Evolutionary conservation across 2,329 filamentous ascomycete genomes (phyloP).

Genomic region (Sporothrix curviconia): DNA sequence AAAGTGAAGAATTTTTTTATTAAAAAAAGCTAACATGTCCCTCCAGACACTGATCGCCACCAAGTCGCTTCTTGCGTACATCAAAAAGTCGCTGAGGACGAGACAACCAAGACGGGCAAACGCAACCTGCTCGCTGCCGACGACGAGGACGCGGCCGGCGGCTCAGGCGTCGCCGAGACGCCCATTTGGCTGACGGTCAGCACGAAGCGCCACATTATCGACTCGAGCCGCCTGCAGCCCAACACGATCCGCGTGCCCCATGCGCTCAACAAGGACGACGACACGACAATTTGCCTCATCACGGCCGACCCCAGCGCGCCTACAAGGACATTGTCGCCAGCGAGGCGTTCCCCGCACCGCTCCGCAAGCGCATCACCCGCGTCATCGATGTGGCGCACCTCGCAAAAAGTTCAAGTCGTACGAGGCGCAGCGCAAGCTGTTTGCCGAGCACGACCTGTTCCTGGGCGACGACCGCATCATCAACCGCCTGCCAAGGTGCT

Average conservation of each 20-base stretch:
- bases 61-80: constrained; percentile 55
- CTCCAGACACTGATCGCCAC: constrained; percentile 54
- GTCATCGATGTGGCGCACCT: constrained; percentile 81
- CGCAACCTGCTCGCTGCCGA: constrained; percentile 48
- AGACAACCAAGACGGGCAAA: constrained; percentile 41
- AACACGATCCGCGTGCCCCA: constrained; percentile 75
- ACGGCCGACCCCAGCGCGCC: constrained; percentile 67
- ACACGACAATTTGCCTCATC: constrained; percentile 74
- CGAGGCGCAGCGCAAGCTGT: constrained; percentile 77
- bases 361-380: constrained; percentile 62
- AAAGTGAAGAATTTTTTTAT: too few species aligned
- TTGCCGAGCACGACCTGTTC: constrained; percentile 85
- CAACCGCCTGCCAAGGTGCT: constrained; percentile 64
- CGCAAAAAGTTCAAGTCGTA: constrained; percentile 78
- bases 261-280: constrained; percentile 60
- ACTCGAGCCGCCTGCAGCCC: constrained; percentile 75
- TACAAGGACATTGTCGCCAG: constrained; percentile 85
- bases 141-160: constrained; percentile 27
- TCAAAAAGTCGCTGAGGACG: constrained; percentile 50
- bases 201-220: constrained; percentile 59
- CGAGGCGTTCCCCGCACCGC: constrained; percentile 60
- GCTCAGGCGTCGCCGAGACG: constrained; percentile 35
- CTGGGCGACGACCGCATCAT: constrained; percentile 84
- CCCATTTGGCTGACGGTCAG: constrained; percentile 58
- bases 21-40: too few species aligned